Conservation (phyloP, 108 stramenopile species). For the Craspedostauros australis region DNA sequence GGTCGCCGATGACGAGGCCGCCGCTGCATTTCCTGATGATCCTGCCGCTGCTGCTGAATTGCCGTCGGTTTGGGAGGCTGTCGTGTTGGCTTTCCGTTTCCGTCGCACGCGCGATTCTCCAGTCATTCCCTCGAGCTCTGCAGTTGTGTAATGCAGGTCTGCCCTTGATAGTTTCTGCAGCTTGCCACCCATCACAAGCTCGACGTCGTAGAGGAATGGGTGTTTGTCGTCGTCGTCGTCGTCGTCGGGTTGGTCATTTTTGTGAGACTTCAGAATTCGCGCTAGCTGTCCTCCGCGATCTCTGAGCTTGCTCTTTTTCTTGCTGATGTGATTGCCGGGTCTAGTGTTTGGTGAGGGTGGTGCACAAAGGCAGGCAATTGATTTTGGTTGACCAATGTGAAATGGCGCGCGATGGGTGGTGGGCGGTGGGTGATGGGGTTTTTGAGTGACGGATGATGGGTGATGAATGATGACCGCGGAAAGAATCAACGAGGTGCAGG, state of each 20-base stretch:
- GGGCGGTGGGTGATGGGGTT: too few relatives aligned
- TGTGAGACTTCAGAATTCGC: too few relatives aligned
- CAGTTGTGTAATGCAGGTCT: conserved; percentile 56
- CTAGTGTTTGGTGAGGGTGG: too few relatives aligned
- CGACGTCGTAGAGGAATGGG: conserved; percentile 31
- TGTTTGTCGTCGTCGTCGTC: conserved; percentile 6
- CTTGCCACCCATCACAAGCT: conserved; percentile 49
- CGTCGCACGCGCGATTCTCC: conserved; percentile 25
- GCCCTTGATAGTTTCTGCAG: conserved; percentile 24
- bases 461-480: too few relatives aligned
- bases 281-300: too few relatives aligned
- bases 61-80: not conserved
- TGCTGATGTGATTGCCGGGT: too few relatives aligned
- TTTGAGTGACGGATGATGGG: too few relatives aligned
- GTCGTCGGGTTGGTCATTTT: not conserved
- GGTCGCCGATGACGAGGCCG: conserved; percentile 3
- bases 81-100: conserved; percentile 24
- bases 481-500: too few relatives aligned
- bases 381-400: too few relatives aligned
- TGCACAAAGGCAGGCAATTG: too few relatives aligned
- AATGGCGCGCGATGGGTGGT: too few relatives aligned
- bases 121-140: conserved; percentile 49
- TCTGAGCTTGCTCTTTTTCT: too few relatives aligned
- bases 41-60: not conserved
- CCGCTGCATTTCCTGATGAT: conserved; percentile 2